Evolutionary conservation across 805 yeast species (phyloP), one percentile per base, ranked within the genome.

Genomic region (Helenozyma rhizophorensis): DNA sequence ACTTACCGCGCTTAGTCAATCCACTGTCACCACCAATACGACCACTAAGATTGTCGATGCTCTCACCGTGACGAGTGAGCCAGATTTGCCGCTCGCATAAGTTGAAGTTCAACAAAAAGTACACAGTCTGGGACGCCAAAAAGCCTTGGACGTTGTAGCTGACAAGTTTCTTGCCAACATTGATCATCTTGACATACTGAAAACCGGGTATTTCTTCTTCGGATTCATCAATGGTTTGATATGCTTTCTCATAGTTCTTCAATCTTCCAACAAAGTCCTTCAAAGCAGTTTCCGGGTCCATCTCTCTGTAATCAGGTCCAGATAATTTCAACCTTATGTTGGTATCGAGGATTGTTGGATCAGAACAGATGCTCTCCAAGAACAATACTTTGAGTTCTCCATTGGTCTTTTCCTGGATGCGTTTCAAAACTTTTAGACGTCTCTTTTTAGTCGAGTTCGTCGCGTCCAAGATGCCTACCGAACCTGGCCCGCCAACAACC

Each of bases 21-120:
- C 68, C 65, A 0, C 96, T 82, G 56, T 90, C 93, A 14, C 98
- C 98, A 9, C 98, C 97, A 45, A 90, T 87, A 33, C 77, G 69
- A 4, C 98, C 98, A 31, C 63, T 51, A 13, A 86, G 80, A 54
- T 90, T 90, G 53, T 88, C 96, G 21, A 73, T 72, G 43, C 89
- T 78, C 60, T 90, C 97, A 31, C 98, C 98, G 51, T 89, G 96
- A 40, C 98, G 75, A 1, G 97, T 81, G 41, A 90, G 83, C 88
- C 96, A 90, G 32, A 90, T 88, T 55, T 89, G 95, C 40, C 97
- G 72, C 54, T 85, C 93, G 37, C 82, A 74, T 26, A 90, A 68
- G 54, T 93, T 90, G 73, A 90, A 90, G 72, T 27, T 70, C 42
- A 90, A 68, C 43, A 90, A 64, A 64, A 87, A 93, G 54, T 87